Evolutionary conservation across 176 grass and related monocot species (phyloP).

Genomic region (Lolium multiflorum): DNA sequence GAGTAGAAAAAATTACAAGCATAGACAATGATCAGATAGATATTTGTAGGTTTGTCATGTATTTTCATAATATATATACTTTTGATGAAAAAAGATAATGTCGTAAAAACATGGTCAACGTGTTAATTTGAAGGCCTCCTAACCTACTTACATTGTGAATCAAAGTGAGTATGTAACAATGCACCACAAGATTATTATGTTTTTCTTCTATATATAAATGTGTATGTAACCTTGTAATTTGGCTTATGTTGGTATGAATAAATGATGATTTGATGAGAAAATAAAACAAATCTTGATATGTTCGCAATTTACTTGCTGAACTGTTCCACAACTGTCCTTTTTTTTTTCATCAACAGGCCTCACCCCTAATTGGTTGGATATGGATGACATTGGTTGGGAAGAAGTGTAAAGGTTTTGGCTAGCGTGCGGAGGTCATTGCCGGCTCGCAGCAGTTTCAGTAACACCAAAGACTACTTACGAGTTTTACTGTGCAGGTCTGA

Average conservation of each 20-base stretch:
- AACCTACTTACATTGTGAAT: constrained; percentile 7
- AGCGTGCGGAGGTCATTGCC: constrained; percentile 52
- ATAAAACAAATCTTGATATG: background rate
- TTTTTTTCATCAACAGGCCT: constrained; percentile 44
- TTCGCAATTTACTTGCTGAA: constrained; percentile 12
- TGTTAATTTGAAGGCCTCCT: background rate
- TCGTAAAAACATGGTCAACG: background rate
- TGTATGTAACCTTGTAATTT: constrained; percentile 7
- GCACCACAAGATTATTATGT: background rate
- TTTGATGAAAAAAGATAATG: background rate
- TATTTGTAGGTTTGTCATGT: constrained; percentile 3
- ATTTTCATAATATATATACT: background rate
- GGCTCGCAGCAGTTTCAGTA: constrained; percentile 60
- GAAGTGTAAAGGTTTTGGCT: constrained; percentile 62
- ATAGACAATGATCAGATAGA: background rate
- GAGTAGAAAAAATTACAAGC: background rate
- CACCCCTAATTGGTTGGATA: constrained; percentile 48
- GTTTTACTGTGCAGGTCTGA: constrained; percentile 93
- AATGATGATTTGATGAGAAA: background rate
- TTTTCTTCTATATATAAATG: background rate
- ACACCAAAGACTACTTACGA: constrained; percentile 70
- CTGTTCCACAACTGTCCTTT: constrained; percentile 15
- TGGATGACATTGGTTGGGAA: constrained; percentile 57
- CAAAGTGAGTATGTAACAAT: background rate
- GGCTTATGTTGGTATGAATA: background rate